phyloP scores from a whole-genome alignment of 768 basidiomycete species.

The Russula brevipes region DNA sequence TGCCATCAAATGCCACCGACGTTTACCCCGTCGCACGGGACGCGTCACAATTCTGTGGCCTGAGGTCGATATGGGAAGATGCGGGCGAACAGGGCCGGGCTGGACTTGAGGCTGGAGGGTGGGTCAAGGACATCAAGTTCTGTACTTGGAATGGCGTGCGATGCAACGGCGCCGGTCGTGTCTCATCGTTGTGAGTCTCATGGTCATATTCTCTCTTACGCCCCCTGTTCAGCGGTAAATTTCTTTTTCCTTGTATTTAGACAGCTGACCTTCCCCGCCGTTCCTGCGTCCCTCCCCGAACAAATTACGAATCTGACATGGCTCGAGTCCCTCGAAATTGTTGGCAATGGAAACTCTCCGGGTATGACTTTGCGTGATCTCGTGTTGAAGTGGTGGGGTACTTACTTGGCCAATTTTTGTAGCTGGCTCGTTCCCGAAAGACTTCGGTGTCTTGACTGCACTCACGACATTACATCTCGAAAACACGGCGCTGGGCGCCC shows the following conservation, averaged over 20 bases:
- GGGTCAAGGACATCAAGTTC: slow-evolving; percentile 42
- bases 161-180: slow-evolving; percentile 39
- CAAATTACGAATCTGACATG: slow-evolving; percentile 39
- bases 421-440: slow-evolving; percentile 41
- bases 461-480: slow-evolving; percentile 40
- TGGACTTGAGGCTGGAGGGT: slow-evolving; percentile 38
- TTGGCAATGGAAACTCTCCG: slow-evolving; percentile 41
- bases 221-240: neutral
- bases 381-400: neutral
- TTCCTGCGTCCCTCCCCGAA: slow-evolving; percentile 42
- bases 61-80: slow-evolving; percentile 41
- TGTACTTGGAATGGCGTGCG: slow-evolving; percentile 45
- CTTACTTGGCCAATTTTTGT: neutral
- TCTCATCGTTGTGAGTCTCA: slow-evolving; percentile 39
- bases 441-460: slow-evolving; percentile 36
- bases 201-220: neutral
- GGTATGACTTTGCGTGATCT: slow-evolving; percentile 30
- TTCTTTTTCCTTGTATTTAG: slow-evolving; percentile 24
- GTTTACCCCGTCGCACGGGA: slow-evolving; percentile 33
- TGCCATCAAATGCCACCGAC: slow-evolving; percentile 32
- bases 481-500: slow-evolving; percentile 36
- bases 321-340: slow-evolving; percentile 36
- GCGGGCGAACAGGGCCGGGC: slow-evolving; percentile 37
- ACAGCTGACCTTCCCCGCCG: slow-evolving; percentile 41
- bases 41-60: slow-evolving; percentile 45